Evolutionary conservation across 179 eudicot genomes (phyloP), one percentile per base, ranked within the genome.

Genomic region (Patellifolia procumbens): DNA sequence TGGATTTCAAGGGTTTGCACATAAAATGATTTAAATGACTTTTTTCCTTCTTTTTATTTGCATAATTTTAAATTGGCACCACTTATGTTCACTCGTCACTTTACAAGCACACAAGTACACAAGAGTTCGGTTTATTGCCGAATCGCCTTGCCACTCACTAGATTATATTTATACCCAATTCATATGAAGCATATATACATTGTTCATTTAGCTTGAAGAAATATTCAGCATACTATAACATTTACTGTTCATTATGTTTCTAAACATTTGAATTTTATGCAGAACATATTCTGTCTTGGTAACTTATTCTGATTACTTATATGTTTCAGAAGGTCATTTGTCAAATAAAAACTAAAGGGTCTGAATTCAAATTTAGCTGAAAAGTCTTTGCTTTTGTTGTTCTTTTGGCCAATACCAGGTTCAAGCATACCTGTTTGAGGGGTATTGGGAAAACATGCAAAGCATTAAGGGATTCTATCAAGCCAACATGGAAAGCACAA

Each of bases 401-500:
- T 63, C 53, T 66, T 26, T 52, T 22, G 32, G 52, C 5, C 48
- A 35, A 66, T 34, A 2, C 53, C 75, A 92, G 97, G 87, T 91
- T 29, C 84, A 87, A 59, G 94, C 91, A 37, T 84, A 87, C 63
- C 48, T 19, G 69, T 88, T 88, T 67, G 82, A 91, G 43, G 97
- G 96, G 15, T 85, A 88, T 56, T 92, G 94, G 93, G 92, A 89
- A 65, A 88, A 87, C 72, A 92, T 91, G 91, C 82, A 87, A 76
- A 89, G 90, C 86, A 87, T 92, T 43, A 84, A 77, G 77, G 83
- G 90, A 15, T 92, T 81, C 79, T 92, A 91, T 76, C 71, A 70
- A 19, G 91, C 96, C 4, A 89, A 88, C 81, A 85, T 92, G 88
- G 91, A 85, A 80, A 83, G 76, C 81, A 85, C 81, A 69, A 86